Evolutionary conservation across 129 eudicot species (phyloP).

Genomic region (Solidago caesia): DNA sequence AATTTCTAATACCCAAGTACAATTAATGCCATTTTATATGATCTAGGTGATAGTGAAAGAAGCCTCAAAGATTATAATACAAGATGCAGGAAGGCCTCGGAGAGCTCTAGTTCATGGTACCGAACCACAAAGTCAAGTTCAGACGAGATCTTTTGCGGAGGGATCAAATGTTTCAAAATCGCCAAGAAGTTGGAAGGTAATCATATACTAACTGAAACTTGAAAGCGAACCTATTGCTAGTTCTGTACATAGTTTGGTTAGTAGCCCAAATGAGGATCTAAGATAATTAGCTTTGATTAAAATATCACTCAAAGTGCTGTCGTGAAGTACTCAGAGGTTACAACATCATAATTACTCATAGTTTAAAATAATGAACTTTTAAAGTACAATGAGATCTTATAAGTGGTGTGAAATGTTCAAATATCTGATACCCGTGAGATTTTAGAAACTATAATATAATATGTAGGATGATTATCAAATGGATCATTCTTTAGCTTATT

Average conservation of each 20-base stretch:
- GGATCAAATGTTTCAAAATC: slow-evolving; percentile 53
- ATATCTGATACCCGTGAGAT: neutral
- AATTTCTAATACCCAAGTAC: slow-evolving; percentile 1
- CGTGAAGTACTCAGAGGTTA: too few relatives aligned
- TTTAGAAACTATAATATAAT: neutral
- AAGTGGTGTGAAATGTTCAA: neutral
- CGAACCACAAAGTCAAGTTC: slow-evolving; percentile 42
- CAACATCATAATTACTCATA: too few relatives aligned
- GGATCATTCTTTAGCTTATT: neutral
- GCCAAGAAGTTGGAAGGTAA: slow-evolving; percentile 66
- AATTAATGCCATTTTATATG: slow-evolving; percentile 3
- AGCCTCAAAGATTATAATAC: slow-evolving; percentile 59
- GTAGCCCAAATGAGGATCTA: slow-evolving; percentile 8
- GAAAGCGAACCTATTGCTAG: neutral
- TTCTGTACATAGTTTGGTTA: neutral
- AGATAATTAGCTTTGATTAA: too few relatives aligned
- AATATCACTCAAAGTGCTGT: neutral
- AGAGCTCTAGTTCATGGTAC: slow-evolving; percentile 30
- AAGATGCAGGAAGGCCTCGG: slow-evolving; percentile 43
- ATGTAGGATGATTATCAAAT: neutral
- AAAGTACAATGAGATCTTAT: neutral
- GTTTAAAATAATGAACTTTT: neutral
- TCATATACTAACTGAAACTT: neutral
- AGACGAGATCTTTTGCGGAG: slow-evolving; percentile 47
- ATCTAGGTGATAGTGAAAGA: slow-evolving; percentile 60